Evolutionary conservation across 371 early-diverging fungal species (phyloP).

Genomic region (Basidiobolus heterosporus): DNA sequence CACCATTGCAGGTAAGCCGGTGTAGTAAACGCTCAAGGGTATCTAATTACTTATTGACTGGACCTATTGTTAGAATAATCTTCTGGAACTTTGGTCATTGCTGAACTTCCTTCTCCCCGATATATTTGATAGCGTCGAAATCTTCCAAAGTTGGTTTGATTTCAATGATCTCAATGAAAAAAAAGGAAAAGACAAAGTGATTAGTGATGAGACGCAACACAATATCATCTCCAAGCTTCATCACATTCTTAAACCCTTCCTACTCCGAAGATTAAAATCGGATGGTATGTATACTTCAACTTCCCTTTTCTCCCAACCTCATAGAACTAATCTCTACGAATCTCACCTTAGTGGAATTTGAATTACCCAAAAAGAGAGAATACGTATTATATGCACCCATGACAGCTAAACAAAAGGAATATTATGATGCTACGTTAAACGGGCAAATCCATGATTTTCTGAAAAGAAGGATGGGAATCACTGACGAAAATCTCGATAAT

Average conservation of each 20-base stretch:
- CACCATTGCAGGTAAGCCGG: constrained; percentile 59
- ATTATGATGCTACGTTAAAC: constrained; percentile 69
- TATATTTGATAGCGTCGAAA: constrained; percentile 72
- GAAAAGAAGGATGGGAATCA: constrained; percentile 24
- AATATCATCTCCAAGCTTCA: constrained; percentile 69
- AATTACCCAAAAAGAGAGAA: constrained; percentile 81
- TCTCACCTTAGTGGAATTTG: constrained; percentile 49
- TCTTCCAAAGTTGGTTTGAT: constrained; percentile 74
- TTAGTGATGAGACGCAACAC: constrained; percentile 50
- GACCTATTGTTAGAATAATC: constrained; percentile 47
- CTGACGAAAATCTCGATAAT: too few relatives aligned
- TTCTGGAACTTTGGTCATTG: constrained; percentile 84
- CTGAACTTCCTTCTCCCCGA: constrained; percentile 85
- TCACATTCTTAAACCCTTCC: constrained; percentile 79
- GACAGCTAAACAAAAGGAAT: constrained; percentile 56
- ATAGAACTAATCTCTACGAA: neutral
- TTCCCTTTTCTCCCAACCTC: too few relatives aligned
- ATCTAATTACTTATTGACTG: neutral
- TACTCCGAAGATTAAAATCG: constrained; percentile 87
- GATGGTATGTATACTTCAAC: constrained; percentile 41
- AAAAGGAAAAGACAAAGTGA: constrained; percentile 47
- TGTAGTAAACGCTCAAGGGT: too few relatives aligned
- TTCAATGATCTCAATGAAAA: constrained; percentile 54
- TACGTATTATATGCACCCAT: constrained; percentile 73
- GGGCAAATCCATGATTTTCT: constrained; percentile 55